Conservation (phyloP, 2,329 filamentous ascomycete genomes). For the Dendryphion nanum region DNA sequence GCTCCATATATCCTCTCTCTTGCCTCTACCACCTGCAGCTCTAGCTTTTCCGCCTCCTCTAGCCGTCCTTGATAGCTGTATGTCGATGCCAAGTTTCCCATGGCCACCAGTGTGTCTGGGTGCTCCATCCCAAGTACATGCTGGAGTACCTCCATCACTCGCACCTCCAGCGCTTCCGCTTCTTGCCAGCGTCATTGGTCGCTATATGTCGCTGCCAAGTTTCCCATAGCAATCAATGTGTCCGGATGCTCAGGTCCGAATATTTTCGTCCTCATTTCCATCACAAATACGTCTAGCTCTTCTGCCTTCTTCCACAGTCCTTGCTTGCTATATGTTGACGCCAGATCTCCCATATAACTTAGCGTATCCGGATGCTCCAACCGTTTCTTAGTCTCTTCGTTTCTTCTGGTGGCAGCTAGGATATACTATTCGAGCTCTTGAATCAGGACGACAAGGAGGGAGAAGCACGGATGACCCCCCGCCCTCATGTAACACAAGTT, state of each 20-base stretch:
- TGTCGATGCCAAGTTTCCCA: neutral
- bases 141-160: constrained; percentile 1
- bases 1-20: neutral
- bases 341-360: neutral
- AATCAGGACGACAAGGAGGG: too few species aligned
- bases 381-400: neutral
- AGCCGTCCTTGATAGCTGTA: constrained; percentile 3
- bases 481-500: too few species aligned
- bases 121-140: constrained; percentile 7
- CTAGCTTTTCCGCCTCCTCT: constrained; percentile 2
- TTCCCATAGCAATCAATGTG: constrained; percentile 3
- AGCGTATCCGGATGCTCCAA: constrained; percentile 1
- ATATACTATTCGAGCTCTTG: too few species aligned
- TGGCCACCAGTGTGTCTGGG: constrained; percentile 2
- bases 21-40: neutral
- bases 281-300: constrained; percentile 2
- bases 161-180: neutral
- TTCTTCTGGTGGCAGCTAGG: too few species aligned
- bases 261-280: constrained; percentile 3
- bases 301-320: constrained; percentile 3
- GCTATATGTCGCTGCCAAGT: neutral
- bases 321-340: neutral
- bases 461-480: too few species aligned
- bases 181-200: constrained; percentile 2
- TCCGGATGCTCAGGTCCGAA: constrained; percentile 6